These are phyloP conservation scores for Salvia sclarea DNA, from an alignment of 305 asterid species.

Conservation along the genomic window DNA sequence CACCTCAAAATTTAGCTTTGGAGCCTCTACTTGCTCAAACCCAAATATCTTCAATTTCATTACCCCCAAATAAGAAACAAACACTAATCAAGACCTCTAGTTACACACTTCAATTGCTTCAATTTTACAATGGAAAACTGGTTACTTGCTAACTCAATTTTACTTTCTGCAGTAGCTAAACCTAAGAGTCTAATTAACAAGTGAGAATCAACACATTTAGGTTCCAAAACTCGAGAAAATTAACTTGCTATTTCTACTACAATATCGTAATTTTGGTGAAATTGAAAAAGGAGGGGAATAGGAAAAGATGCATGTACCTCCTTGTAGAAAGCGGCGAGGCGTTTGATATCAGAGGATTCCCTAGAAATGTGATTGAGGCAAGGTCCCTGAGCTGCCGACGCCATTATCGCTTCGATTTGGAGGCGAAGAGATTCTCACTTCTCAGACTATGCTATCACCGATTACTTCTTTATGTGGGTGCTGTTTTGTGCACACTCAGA, in stretches of 20 bases:
- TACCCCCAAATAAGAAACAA: neutral
- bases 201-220: conserved; percentile 1
- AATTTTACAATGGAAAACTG: too few relatives aligned
- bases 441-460: neutral
- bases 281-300: neutral
- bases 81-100: conserved; percentile 4
- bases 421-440: conserved; percentile 1
- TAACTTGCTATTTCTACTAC: neutral
- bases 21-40: conserved; percentile 70
- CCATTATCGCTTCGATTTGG: conserved; percentile 37
- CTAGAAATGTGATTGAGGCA: conserved; percentile 80
- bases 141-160: neutral
- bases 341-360: conserved; percentile 67
- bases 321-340: conserved; percentile 72
- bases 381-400: conserved; percentile 63
- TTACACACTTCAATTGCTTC: too few relatives aligned
- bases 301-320: conserved; percentile 45
- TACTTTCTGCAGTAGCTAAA: neutral
- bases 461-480: too few relatives aligned
- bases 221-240: neutral
- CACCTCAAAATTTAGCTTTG: conserved; percentile 59
- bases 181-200: too few relatives aligned
- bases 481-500: neutral
- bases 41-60: conserved; percentile 59
- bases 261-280: neutral